These are phyloP conservation scores for Colletotrichum acutatum DNA, from an alignment of 2,329 filamentous ascomycete species.

Conservation along the genomic window DNA sequence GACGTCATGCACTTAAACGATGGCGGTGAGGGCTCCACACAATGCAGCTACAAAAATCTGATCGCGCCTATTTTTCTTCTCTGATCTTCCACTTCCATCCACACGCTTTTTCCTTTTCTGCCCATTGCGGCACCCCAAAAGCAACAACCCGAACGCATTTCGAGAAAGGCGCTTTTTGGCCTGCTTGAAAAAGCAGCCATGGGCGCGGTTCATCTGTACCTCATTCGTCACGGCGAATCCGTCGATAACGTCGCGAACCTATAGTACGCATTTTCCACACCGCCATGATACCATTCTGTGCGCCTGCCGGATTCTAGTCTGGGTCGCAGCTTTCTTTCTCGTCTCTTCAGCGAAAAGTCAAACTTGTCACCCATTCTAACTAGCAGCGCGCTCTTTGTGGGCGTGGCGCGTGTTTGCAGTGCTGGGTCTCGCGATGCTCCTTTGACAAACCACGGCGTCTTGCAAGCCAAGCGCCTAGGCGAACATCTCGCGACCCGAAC, in stretches of 20 bases:
- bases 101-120: not conserved
- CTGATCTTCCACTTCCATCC: not conserved
- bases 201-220: slow-evolving; percentile 61
- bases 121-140: no score
- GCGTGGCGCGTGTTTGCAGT: slow-evolving; percentile 45
- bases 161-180: not conserved
- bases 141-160: not conserved
- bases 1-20: not conserved
- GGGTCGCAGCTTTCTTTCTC: not conserved
- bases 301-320: not conserved
- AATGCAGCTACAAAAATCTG: not conserved
- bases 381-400: slow-evolving; percentile 4
- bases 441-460: slow-evolving; percentile 82
- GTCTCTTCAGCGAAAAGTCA: not conserved
- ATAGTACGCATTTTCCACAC: slow-evolving; percentile 63
- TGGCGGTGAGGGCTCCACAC: not conserved
- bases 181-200: slow-evolving; percentile 11
- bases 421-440: slow-evolving; percentile 84
- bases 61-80: not conserved
- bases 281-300: slow-evolving; percentile 9
- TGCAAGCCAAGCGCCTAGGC: slow-evolving; percentile 81
- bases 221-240: slow-evolving; percentile 90
- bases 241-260: slow-evolving; percentile 86
- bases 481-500: slow-evolving; percentile 61
- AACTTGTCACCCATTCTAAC: slow-evolving; percentile 39